Conservation (phyloP, 2,329 filamentous ascomycete species). For the Calonectria montana region DNA sequence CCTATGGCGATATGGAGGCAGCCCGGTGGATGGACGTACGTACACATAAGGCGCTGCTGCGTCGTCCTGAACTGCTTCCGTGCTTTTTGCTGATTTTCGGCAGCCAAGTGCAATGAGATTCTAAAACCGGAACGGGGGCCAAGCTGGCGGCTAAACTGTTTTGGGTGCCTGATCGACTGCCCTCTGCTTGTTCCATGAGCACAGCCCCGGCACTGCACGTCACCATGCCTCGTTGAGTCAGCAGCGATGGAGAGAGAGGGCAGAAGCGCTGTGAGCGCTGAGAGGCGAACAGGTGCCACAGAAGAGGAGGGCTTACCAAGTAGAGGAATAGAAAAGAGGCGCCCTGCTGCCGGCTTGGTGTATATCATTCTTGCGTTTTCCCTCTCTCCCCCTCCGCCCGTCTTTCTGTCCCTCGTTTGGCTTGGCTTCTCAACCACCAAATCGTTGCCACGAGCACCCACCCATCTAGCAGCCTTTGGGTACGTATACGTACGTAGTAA, state of each 20-base stretch:
- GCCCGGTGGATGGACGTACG: background rate
- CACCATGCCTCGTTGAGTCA: conserved; percentile 38
- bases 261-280: background rate
- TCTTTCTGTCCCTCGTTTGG: conserved; percentile 26
- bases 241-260: conserved; percentile 16
- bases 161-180: conserved; percentile 11
- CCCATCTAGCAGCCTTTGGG: background rate
- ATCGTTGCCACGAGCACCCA: conserved; percentile 24
- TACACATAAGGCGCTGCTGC: background rate
- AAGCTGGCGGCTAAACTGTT: conserved; percentile 4
- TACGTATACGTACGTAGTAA: background rate
- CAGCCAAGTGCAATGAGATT: conserved; percentile 12
- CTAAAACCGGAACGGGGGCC: conserved; percentile 25
- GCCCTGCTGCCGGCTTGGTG: background rate
- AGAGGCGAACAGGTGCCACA: background rate
- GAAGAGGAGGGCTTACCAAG: background rate
- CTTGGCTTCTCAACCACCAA: conserved; percentile 1
- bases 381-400: background rate
- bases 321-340: conserved; percentile 22
- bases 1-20: conserved; percentile 9
- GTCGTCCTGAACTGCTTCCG: background rate
- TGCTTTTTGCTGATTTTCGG: background rate
- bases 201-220: conserved; percentile 43
- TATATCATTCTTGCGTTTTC: background rate
- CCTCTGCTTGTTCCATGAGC: conserved; percentile 31